These are phyloP conservation scores for Dianthus caryophyllus DNA, from an alignment of 148 eudicot genomes.

Conservation along the genomic window DNA sequence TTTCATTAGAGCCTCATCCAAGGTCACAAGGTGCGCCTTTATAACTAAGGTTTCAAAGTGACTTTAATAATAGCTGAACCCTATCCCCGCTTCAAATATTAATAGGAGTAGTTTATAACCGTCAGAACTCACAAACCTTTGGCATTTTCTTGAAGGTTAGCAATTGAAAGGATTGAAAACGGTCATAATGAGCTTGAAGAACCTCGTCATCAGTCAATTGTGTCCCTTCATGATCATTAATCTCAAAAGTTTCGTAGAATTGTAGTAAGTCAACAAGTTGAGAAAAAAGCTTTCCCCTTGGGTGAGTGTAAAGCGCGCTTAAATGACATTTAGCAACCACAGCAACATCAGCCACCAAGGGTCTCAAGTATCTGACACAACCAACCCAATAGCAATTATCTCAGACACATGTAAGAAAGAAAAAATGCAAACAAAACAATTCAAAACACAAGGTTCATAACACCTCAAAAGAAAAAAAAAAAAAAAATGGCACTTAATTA, in stretches of 20 bases:
- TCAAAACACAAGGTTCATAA: not conserved
- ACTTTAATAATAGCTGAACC: not conserved
- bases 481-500: not conserved
- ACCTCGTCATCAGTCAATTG: constrained; percentile 97
- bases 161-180: constrained; percentile 87
- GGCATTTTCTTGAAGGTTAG: constrained; percentile 81
- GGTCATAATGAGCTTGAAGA: constrained; percentile 88
- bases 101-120: not conserved
- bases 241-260: constrained; percentile 90
- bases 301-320: constrained; percentile 82
- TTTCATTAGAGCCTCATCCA: too few relatives aligned
- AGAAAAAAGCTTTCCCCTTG: constrained; percentile 78
- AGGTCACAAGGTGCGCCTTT: too few relatives aligned
- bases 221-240: constrained; percentile 77
- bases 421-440: not conserved
- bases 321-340: constrained; percentile 96
- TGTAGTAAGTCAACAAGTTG: constrained; percentile 95
- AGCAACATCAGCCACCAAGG: constrained; percentile 95
- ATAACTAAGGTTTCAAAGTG: too few relatives aligned
- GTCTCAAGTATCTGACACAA: constrained; percentile 63
- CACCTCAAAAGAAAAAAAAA: too few relatives aligned
- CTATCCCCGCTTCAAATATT: too few relatives aligned
- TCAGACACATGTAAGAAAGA: not conserved
- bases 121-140: constrained; percentile 43
- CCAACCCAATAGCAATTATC: constrained; percentile 8